These are phyloP conservation scores for Mycena haematopus DNA, from an alignment of 768 basidiomycete genomes.

Conservation along the genomic window DNA sequence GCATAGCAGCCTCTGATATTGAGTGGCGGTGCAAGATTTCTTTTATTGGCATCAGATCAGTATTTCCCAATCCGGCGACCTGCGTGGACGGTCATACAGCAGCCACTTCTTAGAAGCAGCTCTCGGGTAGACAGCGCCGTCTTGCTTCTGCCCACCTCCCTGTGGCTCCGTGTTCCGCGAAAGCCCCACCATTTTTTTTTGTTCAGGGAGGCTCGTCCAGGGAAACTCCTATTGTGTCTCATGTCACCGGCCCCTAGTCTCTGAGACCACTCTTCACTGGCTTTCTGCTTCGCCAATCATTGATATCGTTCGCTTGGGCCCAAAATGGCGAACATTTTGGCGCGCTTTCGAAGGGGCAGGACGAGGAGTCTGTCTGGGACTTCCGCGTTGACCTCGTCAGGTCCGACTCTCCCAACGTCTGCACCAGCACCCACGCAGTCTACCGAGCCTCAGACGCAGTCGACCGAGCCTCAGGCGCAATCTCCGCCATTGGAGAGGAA, in stretches of 20 bases:
- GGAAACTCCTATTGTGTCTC: slow-evolving; percentile 22
- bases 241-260: slow-evolving; percentile 16
- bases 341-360: slow-evolving; percentile 25
- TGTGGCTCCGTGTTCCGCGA: slow-evolving; percentile 3
- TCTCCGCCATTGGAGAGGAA: slow-evolving; percentile 18
- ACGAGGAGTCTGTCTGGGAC: slow-evolving; percentile 18
- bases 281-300: not conserved
- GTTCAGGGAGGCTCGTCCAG: not conserved
- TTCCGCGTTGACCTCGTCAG: slow-evolving; percentile 2
- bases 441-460: not conserved
- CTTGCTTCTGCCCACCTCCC: slow-evolving; percentile 9
- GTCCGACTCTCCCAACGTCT: not conserved
- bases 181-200: not conserved
- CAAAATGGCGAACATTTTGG: slow-evolving; percentile 22
- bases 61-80: slow-evolving; percentile 9
- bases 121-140: not conserved
- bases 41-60: slow-evolving; percentile 13
- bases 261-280: not conserved
- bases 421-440: slow-evolving; percentile 1
- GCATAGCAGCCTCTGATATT: not conserved
- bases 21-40: slow-evolving; percentile 3
- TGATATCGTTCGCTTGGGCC: not conserved
- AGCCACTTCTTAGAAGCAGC: slow-evolving; percentile 14
- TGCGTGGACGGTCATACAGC: not conserved
- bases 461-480: not conserved